Conservation (phyloP, 1,139 yeast species). For the Saccharomyces hybrid region DNA sequence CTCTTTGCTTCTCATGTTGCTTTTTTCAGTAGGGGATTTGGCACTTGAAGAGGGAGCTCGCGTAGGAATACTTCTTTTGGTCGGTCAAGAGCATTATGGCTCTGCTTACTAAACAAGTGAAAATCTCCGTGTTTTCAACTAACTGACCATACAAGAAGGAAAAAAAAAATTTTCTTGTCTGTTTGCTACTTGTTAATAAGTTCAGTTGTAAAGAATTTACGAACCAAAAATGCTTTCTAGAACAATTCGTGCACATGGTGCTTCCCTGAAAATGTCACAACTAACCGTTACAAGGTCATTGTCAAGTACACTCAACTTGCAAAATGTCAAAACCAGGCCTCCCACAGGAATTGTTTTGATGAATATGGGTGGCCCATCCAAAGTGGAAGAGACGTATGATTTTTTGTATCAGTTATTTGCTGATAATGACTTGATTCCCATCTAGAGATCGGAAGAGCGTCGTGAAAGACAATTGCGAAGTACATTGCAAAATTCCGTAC, state of each 20-base stretch:
- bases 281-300: not conserved
- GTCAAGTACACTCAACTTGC: not conserved
- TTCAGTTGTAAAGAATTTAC: not conserved
- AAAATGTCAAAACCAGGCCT: slow-evolving; percentile 2
- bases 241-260: not conserved
- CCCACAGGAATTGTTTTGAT: slow-evolving; percentile 64
- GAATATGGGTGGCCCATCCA: slow-evolving; percentile 99
- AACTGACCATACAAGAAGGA: not conserved
- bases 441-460: too few relatives aligned
- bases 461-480: slow-evolving; percentile 56
- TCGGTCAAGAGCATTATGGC: not conserved
- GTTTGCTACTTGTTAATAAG: not conserved
- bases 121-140: not conserved
- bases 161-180: not conserved
- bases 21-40: not conserved
- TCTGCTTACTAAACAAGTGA: not conserved
- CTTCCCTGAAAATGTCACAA: not conserved
- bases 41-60: not conserved
- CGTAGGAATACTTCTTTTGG: not conserved
- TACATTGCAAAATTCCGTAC: slow-evolving; percentile 79
- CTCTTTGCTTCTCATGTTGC: not conserved
- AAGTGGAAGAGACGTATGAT: slow-evolving; percentile 74
- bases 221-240: not conserved
- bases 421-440: slow-evolving; percentile 84
- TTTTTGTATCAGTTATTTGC: slow-evolving; percentile 67